Percentiles rank a stretch among this genome's conserved stretches.
These are phyloP conservation scores for Ambrosia hybrid DNA, from an alignment of 140 eudicot genomes.

Conservation along the genomic window DNA sequence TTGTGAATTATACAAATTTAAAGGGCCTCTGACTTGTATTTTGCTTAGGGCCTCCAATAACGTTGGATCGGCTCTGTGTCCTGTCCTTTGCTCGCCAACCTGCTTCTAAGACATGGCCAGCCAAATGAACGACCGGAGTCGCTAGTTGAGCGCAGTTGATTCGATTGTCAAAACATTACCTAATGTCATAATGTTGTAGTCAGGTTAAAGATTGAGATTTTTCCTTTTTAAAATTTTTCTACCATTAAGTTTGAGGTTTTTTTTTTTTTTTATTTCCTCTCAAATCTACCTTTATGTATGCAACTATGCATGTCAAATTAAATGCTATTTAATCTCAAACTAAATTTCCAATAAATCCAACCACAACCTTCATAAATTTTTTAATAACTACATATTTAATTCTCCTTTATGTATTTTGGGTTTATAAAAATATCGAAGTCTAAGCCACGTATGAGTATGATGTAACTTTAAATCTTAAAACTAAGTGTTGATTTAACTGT, in stretches of 20 bases:
- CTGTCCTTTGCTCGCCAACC: neutral
- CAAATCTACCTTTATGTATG: neutral
- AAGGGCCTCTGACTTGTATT: no score
- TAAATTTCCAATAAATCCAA: slow-evolving; percentile 32
- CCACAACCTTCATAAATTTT: slow-evolving; percentile 23
- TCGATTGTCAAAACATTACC: neutral
- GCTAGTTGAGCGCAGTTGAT: no score
- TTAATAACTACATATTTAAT: slow-evolving; percentile 21
- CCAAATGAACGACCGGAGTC: neutral
- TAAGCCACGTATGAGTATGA: slow-evolving; percentile 1
- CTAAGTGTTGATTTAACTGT: slow-evolving; percentile 1
- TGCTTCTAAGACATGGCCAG: neutral
- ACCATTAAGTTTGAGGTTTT: neutral
- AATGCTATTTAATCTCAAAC: slow-evolving; percentile 32
- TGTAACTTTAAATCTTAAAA: neutral
- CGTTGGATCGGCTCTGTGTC: no score
- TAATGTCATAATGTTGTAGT: neutral
- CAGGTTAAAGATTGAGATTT: no score
- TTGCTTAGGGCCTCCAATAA: no score
- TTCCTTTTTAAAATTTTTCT: no score
- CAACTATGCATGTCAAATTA: neutral
- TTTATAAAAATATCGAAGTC: neutral
- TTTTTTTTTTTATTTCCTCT: no score
- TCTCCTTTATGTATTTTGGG: slow-evolving; percentile 28
- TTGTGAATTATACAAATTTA: no score